Evolutionary conservation across 1,284 basidiomycete species (phyloP).

Genomic region (Cryptococcus deneoformans): DNA sequence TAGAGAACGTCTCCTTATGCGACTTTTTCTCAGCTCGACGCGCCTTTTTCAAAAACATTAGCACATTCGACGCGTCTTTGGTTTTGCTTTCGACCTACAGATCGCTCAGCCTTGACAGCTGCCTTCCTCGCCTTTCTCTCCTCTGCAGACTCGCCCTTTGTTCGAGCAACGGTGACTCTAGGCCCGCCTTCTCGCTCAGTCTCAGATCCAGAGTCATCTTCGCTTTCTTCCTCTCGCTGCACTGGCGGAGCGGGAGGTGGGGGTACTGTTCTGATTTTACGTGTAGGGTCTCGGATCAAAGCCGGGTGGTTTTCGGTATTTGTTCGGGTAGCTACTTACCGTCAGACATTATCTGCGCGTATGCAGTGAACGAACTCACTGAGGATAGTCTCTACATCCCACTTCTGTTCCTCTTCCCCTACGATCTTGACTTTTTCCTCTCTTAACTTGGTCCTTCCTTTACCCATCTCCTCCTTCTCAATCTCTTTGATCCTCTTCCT

Average conservation of each 20-base stretch:
- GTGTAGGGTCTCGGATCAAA: slow-evolving; percentile 64
- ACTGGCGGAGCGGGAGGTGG: not conserved
- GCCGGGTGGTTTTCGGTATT: slow-evolving; percentile 93
- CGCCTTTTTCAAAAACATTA: slow-evolving; percentile 56
- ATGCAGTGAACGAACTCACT: slow-evolving; percentile 57
- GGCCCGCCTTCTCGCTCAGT: slow-evolving; percentile 38
- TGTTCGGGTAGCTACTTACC: slow-evolving; percentile 74
- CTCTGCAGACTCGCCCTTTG: slow-evolving; percentile 75
- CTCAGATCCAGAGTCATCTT: slow-evolving; percentile 49
- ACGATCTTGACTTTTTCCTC: slow-evolving; percentile 35
- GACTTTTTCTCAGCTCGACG: slow-evolving; percentile 82
- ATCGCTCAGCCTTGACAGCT: slow-evolving; percentile 78
- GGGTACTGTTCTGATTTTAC: slow-evolving; percentile 32
- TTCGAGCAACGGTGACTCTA: slow-evolving; percentile 57
- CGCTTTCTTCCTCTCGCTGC: slow-evolving; percentile 29
- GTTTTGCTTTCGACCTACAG: slow-evolving; percentile 44
- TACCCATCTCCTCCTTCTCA: slow-evolving; percentile 41
- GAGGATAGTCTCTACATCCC: slow-evolving; percentile 94
- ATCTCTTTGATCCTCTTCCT: slow-evolving; percentile 59
- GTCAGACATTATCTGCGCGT: not conserved
- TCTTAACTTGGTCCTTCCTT: slow-evolving; percentile 50
- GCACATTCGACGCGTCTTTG: not conserved
- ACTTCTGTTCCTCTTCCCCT: slow-evolving; percentile 69
- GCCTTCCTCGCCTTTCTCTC: slow-evolving; percentile 85
- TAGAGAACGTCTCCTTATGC: slow-evolving; percentile 69